Evolutionary conservation across 148 eudicot species (phyloP).

Genomic region (Persicaria tinctoria): DNA sequence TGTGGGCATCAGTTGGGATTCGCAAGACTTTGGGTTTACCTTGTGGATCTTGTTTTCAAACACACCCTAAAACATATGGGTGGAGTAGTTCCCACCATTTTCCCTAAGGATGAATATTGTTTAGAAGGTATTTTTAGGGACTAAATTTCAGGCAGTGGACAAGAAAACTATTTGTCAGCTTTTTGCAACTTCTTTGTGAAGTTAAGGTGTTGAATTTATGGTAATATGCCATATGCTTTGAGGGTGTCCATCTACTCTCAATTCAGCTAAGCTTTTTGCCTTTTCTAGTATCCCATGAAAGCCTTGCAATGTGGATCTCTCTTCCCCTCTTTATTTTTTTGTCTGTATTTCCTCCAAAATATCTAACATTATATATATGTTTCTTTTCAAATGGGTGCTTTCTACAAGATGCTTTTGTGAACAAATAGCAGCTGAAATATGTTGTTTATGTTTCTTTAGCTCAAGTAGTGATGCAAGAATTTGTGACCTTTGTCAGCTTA

Average conservation of each 20-base stretch:
- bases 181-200: background rate
- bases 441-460: background rate
- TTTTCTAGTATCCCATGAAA: background rate
- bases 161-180: background rate
- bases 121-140: no score
- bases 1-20: no score
- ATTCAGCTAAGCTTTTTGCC: background rate
- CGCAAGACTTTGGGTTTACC: no score
- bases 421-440: background rate
- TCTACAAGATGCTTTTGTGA: background rate
- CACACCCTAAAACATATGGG: background rate
- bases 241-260: no score
- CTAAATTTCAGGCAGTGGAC: background rate
- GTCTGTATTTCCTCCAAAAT: background rate
- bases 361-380: background rate
- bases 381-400: background rate
- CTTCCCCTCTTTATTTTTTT: background rate
- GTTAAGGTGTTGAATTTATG: background rate
- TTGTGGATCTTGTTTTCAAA: no score
- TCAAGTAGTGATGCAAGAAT: background rate
- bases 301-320: slow-evolving; percentile 1
- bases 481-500: background rate
- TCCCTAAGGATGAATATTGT: no score
- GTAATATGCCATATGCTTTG: background rate
- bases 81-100: no score